Evolutionary conservation across 345 rosid genomes (phyloP), one percentile per base, ranked within the genome.

Genomic region (Cardamine occulta): DNA sequence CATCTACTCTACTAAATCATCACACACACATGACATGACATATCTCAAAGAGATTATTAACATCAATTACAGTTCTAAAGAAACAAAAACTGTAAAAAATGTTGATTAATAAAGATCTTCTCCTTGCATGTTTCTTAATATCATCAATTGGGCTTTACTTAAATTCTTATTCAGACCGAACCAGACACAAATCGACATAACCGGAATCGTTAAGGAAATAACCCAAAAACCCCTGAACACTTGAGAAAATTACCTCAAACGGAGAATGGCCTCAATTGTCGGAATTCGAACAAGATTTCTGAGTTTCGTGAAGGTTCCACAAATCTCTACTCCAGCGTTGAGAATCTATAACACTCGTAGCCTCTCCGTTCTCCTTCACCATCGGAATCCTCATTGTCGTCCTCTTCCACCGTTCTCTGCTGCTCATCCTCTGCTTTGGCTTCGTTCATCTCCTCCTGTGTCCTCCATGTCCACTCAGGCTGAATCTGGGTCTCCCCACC

Each of bases 401-500:
- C 37, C 86, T 82, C 68, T 82, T 67, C 45, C 75, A 79, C 74
- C 26, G 63, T 83, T 54, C 85, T 70, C 69, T 81, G 58, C 39
- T 74, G 60, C 74, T 88, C 75, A 14, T 80, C 60, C 80, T 88
- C 66, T 74, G 81, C 74, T 79, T 78, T 66, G 77, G 73, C 66
- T 66, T 85, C 80, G 74, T 74, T 69, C 80, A 66, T 80, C 76
- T 85, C 70, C 57, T 76, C 49, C 74, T 73, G 34, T 82, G 28
- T 63, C 75, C 9, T 72, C 85, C 62, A 88, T 88, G 93, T 60
- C 83, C 29, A 51, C 85, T 63, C 80, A 67, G 23, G 67, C 84
- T 72, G 63, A 65, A 72, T 21, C 71, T 28, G 79, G 74, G 47
- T 70, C 83, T 53, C 29, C 85, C 34, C 84, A 71, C 0, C 82